Conservation (phyloP, 2,329 filamentous ascomycete genomes). For the Monosporascus sp. region DNA sequence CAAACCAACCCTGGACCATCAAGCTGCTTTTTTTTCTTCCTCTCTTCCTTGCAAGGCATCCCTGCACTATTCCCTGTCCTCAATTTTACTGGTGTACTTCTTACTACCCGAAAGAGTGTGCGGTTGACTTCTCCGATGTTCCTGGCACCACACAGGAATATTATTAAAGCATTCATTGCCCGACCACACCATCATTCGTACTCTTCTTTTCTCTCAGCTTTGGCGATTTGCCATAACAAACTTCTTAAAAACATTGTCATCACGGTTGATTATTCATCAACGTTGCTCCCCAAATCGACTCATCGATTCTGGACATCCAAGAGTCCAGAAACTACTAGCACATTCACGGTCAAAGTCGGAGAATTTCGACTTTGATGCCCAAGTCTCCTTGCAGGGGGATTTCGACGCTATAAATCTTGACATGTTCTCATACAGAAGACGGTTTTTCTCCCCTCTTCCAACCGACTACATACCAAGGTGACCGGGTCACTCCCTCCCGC, state of each 20-base stretch:
- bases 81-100: background rate
- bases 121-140: conserved; percentile 1
- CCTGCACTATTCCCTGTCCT: conserved; percentile 5
- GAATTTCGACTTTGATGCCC: conserved; percentile 32
- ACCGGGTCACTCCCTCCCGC: conserved; percentile 43
- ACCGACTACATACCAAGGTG: conserved; percentile 59
- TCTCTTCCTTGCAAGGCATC: background rate
- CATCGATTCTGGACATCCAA: conserved; percentile 28
- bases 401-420: conserved; percentile 35
- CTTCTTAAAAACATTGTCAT: conserved; percentile 14
- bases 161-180: conserved; percentile 22
- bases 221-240: conserved; percentile 22
- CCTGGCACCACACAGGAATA: conserved; percentile 7
- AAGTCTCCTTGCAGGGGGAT: conserved; percentile 29
- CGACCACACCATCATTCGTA: conserved; percentile 12
- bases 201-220: conserved; percentile 18
- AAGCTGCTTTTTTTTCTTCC: background rate
- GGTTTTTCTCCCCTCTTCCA: conserved; percentile 48
- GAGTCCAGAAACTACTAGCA: conserved; percentile 34
- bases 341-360: conserved; percentile 26
- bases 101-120: background rate
- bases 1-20: background rate
- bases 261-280: background rate
- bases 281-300: conserved; percentile 9
- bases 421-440: conserved; percentile 54